Base-by-base conservation (phyloP, 176 grass and related monocot species). In the Avena insularis region DNA sequence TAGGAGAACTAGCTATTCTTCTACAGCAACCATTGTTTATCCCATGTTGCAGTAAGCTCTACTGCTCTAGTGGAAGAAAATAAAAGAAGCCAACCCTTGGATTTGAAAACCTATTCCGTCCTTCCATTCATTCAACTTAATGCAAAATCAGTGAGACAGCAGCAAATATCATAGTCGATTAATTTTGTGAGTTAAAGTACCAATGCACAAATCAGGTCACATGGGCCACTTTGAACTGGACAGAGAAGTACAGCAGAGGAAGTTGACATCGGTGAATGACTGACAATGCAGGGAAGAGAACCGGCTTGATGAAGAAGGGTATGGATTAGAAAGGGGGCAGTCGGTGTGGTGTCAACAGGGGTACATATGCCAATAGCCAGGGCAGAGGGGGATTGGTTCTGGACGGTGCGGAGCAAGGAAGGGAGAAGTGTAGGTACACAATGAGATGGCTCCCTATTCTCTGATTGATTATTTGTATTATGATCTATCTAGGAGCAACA, bases 401-500 rank as follows among this genome's bases (percentile, higher is more conserved):
- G 4, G 67, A 17, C 17, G 36, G 36, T 45, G 36, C 36, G 16
- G 67, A 43, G 36, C 16, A 45, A 71, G 68, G 43, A 71, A 31
- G 68, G 35, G 68, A 71, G 35, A 71, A 57, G 55, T 8, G 55
- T 20, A 48, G 8, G 46, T 48, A 55, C 14, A 55, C 12, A 13
- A 51, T 55, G 53, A 16, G 13, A 55, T 55, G 53, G 53, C 53
- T 16, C 53, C 53, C 12, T 55, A 4, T 55, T 10, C 53, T 57
- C 55, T 17, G 5, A 57, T 57, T 70, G 36, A 46, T 71, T 46
- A 71, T 46, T 45, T 71, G 38, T 71, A 71, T 46, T n/a, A 46
- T 71, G 68, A n/a, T 71, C 68, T 46, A 71, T 46, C 38, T 71
- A 46, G 68, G 15, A 71, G 38, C 68, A 71, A 71, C 17, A 46